phyloP scores from a whole-genome alignment of 192 early-diverging fungal species.

The Globomyces pollinis-pini region DNA sequence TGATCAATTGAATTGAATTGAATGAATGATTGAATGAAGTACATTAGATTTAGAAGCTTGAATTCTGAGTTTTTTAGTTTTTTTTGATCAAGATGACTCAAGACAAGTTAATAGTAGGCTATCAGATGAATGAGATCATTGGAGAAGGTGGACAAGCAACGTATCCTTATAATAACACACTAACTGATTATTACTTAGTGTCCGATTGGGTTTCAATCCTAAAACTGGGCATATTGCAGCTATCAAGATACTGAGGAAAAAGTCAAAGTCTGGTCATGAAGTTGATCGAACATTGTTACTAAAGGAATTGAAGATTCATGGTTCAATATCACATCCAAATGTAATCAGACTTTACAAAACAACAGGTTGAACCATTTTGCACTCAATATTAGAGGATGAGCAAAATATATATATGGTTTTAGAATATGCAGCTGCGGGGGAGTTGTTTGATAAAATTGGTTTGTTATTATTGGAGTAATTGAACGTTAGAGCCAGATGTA shows the following conservation, averaged over 20 bases:
- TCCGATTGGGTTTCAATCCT: constrained; percentile 44
- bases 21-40: neutral
- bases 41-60: neutral
- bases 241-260: constrained; percentile 54
- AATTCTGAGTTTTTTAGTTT: neutral
- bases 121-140: constrained; percentile 25
- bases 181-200: too few relatives aligned
- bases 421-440: constrained; percentile 61
- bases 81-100: neutral
- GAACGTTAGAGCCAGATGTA: constrained; percentile 58
- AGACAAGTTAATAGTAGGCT: constrained; percentile 10
- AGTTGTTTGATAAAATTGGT: constrained; percentile 62
- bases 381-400: constrained; percentile 47
- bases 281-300: constrained; percentile 23
- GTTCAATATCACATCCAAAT: constrained; percentile 45
- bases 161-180: constrained; percentile 18
- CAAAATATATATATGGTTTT: constrained; percentile 49
- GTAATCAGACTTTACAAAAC: constrained; percentile 45
- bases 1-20: too few relatives aligned
- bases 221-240: constrained; percentile 36
- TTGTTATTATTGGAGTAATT: neutral
- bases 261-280: constrained; percentile 9
- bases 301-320: constrained; percentile 50
- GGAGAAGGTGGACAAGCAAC: constrained; percentile 38
- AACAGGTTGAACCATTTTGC: too few relatives aligned